These are phyloP conservation scores for Mortierella sp. DNA, from an alignment of 371 early-diverging fungal species.

Conservation along the genomic window DNA sequence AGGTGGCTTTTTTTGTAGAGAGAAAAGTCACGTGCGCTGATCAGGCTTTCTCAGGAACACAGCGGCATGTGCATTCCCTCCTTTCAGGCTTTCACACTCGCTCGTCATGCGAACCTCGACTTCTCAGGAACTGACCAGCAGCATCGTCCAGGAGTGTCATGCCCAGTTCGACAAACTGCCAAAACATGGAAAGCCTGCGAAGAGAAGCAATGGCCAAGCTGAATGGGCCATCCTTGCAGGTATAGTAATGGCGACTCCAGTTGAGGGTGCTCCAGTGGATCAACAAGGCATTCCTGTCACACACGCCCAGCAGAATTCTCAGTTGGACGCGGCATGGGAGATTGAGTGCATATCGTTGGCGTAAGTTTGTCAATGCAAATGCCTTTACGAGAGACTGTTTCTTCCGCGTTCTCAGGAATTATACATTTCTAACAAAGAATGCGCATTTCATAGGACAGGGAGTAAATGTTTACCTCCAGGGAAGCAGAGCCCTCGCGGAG, in stretches of 20 bases:
- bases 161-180: constrained; percentile 64
- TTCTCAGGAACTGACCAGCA: constrained; percentile 15
- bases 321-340: constrained; percentile 41
- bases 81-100: neutral
- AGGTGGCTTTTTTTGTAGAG: neutral
- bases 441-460: constrained; percentile 73
- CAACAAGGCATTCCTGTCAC: neutral
- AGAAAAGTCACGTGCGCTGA: neutral
- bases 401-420: no score
- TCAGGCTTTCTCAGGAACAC: neutral
- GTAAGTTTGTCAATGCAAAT: constrained; percentile 52
- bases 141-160: constrained; percentile 45
- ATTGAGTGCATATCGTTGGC: constrained; percentile 76
- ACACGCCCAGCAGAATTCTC: neutral
- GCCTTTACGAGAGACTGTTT: neutral
- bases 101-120: constrained; percentile 26
- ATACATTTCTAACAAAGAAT: neutral
- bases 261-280: neutral
- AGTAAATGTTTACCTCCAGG: constrained; percentile 84
- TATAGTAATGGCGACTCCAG: constrained; percentile 64
- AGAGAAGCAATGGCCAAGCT: constrained; percentile 60
- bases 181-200: constrained; percentile 81
- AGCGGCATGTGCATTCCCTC: neutral
- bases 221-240: constrained; percentile 93
- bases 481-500: constrained; percentile 72